phyloP scores from a whole-genome alignment of 495 filamentous ascomycete species.

The Penicillium robsamsonii region DNA sequence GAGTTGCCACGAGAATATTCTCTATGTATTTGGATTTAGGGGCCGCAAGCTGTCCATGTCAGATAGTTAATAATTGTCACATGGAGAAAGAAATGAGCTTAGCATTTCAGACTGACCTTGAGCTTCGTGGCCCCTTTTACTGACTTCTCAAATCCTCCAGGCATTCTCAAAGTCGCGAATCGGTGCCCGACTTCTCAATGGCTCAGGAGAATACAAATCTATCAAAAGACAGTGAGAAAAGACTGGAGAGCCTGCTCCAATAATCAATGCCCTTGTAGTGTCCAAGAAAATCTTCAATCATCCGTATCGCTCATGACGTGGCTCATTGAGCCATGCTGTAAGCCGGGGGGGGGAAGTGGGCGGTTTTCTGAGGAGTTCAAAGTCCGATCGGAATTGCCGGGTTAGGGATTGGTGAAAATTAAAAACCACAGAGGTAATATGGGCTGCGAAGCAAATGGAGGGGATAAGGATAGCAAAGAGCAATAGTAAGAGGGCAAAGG shows the following conservation, averaged over 20 bases:
- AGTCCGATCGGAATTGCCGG: conserved; percentile 12
- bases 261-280: conserved; percentile 24
- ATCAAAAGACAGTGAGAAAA: neutral
- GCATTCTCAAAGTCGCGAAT: conserved; percentile 32
- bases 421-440: neutral
- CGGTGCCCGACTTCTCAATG: conserved; percentile 6
- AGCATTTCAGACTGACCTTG: conserved; percentile 59
- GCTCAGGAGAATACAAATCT: neutral
- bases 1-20: conserved; percentile 92
- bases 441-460: conserved; percentile 3
- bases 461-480: conserved; percentile 10
- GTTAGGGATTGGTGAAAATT: neutral
- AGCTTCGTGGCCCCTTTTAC: conserved; percentile 93
- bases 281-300: conserved; percentile 27
- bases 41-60: conserved; percentile 68
- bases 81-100: neutral
- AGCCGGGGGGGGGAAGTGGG: conserved; percentile 15
- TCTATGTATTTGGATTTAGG: conserved; percentile 99
- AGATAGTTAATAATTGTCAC: conserved; percentile 6
- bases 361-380: conserved; percentile 10
- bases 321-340: conserved; percentile 39
- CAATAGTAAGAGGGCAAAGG: conserved; percentile 11
- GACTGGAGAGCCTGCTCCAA: conserved; percentile 26
- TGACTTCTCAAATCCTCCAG: conserved; percentile 81
- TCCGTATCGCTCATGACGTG: conserved; percentile 27